These are phyloP conservation scores for Chondrus crispus DNA, from an alignment of 23 red algal genomes.

Conservation along the genomic window DNA sequence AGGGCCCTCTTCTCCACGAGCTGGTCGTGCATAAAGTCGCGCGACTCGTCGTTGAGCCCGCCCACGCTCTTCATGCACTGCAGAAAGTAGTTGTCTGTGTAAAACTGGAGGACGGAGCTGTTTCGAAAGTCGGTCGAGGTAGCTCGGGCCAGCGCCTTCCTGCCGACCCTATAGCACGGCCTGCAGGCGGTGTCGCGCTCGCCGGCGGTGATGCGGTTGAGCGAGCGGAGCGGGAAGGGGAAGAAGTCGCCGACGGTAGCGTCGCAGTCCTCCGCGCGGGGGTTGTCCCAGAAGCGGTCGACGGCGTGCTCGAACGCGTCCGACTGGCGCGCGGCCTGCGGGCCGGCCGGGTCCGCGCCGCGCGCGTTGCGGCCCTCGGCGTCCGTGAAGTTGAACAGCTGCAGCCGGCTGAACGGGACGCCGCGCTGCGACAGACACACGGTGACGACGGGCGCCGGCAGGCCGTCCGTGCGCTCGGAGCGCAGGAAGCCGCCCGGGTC, in stretches of 20 bases:
- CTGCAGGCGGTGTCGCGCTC: background rate
- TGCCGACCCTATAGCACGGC: conserved; percentile 24
- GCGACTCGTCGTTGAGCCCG: background rate
- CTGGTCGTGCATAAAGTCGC: background rate
- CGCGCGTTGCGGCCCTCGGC: background rate
- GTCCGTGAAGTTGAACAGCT: conserved; percentile 20
- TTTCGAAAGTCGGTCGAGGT: conserved; percentile 1
- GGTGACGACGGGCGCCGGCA: conserved; percentile 33
- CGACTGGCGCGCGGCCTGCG: background rate
- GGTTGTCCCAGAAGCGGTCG: conserved; percentile 57
- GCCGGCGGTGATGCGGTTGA: conserved; percentile 4
- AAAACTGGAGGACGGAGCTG: background rate
- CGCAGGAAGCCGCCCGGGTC: background rate
- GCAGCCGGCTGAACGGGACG: conserved; percentile 30
- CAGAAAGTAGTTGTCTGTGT: conserved; percentile 40
- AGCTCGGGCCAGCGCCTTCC: background rate
- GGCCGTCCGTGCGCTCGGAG: background rate
- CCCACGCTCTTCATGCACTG: conserved; percentile 23
- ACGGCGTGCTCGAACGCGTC: conserved; percentile 28
- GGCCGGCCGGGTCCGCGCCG: background rate
- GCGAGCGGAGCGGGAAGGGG: background rate
- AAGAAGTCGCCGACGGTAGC: conserved; percentile 10
- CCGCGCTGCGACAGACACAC: conserved; percentile 21
- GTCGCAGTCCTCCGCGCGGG: conserved; percentile 19
- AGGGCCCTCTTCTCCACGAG: background rate